Evolutionary conservation across 768 basidiomycete species (phyloP).

Genomic region (Tylopilus felleus): DNA sequence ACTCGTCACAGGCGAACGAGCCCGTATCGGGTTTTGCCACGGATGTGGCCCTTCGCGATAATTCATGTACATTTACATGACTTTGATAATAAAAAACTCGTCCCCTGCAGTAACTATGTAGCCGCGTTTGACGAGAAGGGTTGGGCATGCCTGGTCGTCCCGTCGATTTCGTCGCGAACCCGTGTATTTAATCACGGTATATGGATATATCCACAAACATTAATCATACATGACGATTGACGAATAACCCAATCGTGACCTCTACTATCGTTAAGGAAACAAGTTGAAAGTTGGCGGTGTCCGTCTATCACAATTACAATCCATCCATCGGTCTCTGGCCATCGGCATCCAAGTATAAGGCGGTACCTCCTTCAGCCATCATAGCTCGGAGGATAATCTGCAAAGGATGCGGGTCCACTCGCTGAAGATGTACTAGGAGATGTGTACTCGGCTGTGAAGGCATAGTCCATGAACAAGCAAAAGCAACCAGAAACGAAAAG

Average conservation of each 20-base stretch:
- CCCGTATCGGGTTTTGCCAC: no score
- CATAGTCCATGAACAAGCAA: not conserved
- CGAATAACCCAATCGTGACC: no score
- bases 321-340: not conserved
- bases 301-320: not conserved
- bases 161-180: no score
- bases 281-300: not conserved
- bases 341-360: not conserved
- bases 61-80: no score
- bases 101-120: no score
- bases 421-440: constrained; percentile 21
- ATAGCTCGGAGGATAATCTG: constrained; percentile 31
- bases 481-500: not conserved
- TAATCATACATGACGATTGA: not conserved
- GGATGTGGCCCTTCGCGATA: no score
- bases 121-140: no score
- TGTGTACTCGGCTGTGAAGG: constrained; percentile 27
- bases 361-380: constrained; percentile 19
- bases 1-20: no score
- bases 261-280: not conserved
- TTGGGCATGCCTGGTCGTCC: no score
- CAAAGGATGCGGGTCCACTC: constrained; percentile 13
- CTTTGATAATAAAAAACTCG: no score
- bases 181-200: no score
- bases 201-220: no score